Conservation (phyloP, 441 rosid genomes). For the Adansonia rubrostipa region DNA sequence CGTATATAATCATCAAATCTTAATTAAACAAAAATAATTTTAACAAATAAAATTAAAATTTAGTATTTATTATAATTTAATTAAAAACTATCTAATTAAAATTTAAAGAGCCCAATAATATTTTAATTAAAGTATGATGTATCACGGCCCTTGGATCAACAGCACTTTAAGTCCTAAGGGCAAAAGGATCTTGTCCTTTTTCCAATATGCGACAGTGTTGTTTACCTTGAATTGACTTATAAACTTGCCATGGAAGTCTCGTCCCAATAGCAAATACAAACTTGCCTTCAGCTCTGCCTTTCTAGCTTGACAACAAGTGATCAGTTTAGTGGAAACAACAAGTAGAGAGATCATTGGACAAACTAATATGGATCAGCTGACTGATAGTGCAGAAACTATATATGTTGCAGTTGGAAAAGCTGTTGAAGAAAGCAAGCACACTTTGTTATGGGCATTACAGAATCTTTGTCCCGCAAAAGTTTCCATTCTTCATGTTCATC, state of each 20-base stretch:
- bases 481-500: conserved; percentile 69
- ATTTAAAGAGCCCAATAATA: too few species aligned
- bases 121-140: not conserved
- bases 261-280: not conserved
- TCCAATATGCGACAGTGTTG: not conserved
- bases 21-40: too few species aligned
- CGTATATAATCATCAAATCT: too few species aligned
- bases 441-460: conserved; percentile 65
- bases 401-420: conserved; percentile 70
- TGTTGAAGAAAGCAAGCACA: conserved; percentile 56
- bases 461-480: conserved; percentile 49
- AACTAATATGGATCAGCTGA: not conserved
- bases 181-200: not conserved
- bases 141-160: conserved; percentile 11
- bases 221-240: not conserved
- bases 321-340: not conserved
- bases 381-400: conserved; percentile 43
- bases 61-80: too few species aligned
- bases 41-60: too few species aligned
- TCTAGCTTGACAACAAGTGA: not conserved
- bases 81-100: too few species aligned
- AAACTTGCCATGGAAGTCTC: conserved; percentile 1
- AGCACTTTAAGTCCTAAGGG: conserved; percentile 7
- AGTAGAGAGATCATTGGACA: not conserved
- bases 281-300: not conserved